Percentiles rank a stretch among this genome's conserved stretches.
These are phyloP conservation scores for Aspergillus uvarum DNA, from an alignment of 2,329 filamentous ascomycete genomes.

Conservation along the genomic window DNA sequence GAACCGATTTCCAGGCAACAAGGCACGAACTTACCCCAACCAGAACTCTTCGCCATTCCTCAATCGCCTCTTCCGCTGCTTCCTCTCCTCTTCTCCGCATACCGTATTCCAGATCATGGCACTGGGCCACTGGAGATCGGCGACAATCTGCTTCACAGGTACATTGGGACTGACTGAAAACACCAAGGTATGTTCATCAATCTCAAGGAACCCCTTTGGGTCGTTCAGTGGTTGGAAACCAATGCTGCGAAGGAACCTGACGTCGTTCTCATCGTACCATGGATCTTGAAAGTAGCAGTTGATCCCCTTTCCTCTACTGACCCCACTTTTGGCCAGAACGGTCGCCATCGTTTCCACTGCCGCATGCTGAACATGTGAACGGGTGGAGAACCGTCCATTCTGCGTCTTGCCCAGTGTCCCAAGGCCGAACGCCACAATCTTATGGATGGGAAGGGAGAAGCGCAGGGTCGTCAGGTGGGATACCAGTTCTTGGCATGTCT, in stretches of 20 bases:
- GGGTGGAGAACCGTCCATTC: slow-evolving; percentile 7
- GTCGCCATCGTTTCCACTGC: slow-evolving; percentile 24
- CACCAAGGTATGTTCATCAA: slow-evolving; percentile 41
- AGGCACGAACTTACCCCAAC: slow-evolving; percentile 16
- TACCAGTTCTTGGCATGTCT: slow-evolving; percentile 17
- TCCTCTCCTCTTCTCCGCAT: slow-evolving; percentile 3
- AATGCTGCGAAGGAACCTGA: slow-evolving; percentile 15
- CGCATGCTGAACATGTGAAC: slow-evolving; percentile 26
- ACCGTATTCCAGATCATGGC: slow-evolving; percentile 31
- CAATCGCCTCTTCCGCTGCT: slow-evolving; percentile 16
- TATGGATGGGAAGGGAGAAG: slow-evolving; percentile 15
- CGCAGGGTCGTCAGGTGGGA: slow-evolving; percentile 11
- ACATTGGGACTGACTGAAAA: slow-evolving; percentile 35
- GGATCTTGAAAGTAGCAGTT: slow-evolving; percentile 32
- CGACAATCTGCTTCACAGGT: slow-evolving; percentile 40
- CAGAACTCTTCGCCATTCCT: slow-evolving; percentile 19
- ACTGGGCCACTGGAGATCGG: slow-evolving; percentile 39
- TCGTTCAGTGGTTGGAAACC: slow-evolving; percentile 29
- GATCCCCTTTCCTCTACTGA: slow-evolving; percentile 8
- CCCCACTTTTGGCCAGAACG: slow-evolving; percentile 11
- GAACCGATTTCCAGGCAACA: background rate
- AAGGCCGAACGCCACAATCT: slow-evolving; percentile 28
- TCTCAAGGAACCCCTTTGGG: slow-evolving; percentile 37
- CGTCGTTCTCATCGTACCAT: slow-evolving; percentile 23
- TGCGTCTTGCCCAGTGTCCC: slow-evolving; percentile 16